Evolutionary conservation across 2,329 filamentous ascomycete genomes (phyloP), one percentile per base, ranked within the genome.

Genomic region (Bipolaris bicolor): DNA sequence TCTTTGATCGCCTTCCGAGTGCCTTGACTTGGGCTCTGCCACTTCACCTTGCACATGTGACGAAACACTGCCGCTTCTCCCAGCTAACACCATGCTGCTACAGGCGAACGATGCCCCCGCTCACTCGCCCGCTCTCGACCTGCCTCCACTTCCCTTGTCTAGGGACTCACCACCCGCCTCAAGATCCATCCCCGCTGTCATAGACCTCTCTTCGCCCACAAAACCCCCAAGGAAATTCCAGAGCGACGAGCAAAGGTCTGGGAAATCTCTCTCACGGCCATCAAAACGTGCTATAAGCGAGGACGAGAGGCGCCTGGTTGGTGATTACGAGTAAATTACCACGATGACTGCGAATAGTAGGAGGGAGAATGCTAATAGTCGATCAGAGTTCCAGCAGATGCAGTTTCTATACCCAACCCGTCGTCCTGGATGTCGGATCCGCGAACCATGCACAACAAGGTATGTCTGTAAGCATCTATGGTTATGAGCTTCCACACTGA

Each of bases 71-170:
- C 43, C 37, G 18, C 26, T 49, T 13, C 43, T 45, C 22, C 31
- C 29, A 49, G 49, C 67, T 68, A 60, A 70, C 57, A 15, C 49
- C 52, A 65, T 66, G 64, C 44, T 47, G 41, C 24, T 29, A n/a
- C 58, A 72, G 69, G 41, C 59, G 52, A 61, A 64, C 60, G 47
- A 72, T 68, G 67, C 58, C 46, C 40, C 45, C 24, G 33, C 43
- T 39, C 39, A 34, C 33, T 49, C 55, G 26, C 46, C 44, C 18
- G 49, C 31, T 43, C 44, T 40, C 43, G 50, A 44, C 40, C 43
- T 58, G 33, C 55, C 57, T 50, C 43, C 57, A 37, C 16, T 41
- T 33, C 53, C 60, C 34, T 59, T 33, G 45, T 37, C 49, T 20
- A 47, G 37, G 37, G 49, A 46, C 26, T 39, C 52, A 36, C 29